Evolutionary conservation across 2,329 filamentous ascomycete species (phyloP), one percentile per base, ranked within the genome.

Genomic region (Xylaria sp.): DNA sequence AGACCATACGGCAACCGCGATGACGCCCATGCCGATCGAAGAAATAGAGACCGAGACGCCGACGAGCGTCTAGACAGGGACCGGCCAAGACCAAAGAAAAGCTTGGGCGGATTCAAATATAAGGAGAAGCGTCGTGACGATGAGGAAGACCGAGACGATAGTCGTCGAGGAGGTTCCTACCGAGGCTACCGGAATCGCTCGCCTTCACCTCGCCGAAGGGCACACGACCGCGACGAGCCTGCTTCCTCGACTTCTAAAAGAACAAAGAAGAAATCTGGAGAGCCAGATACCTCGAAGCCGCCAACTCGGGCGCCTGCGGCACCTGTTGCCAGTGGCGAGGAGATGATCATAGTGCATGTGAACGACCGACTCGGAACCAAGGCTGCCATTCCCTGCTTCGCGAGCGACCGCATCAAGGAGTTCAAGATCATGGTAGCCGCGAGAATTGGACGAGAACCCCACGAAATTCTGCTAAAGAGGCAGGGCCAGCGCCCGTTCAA

Each of bases 361-460:
- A 98, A 98, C 75, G 94, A 98, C 77, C 86, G 94, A n/a, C 81
- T 98, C 35, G 94, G 94, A 11, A 97, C 94, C n/a, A 97, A 97
- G 73, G 92, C 93, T 15, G 90, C 91, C 54, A 95, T 98, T 66
- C 94, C 94, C 0, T 97, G 93, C 74, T 81, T 97, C 59, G 88
- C 91, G 0, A 90, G 87, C 3, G 94, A 98, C 78, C 89, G 88
- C 7, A 89, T 97, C 67, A 89, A 89, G 66, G 84, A 93, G 63
- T 92, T 97, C 80, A 97, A 97, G 79, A 89, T 93, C 47, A 90
- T 96, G 83, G 93, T 97, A 23, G 93, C 93, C 4, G 91, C 91
- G 40, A 86, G 90, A 65, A 96, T 97, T 70, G 94, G 94, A 1
- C 86, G 94, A 35, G 89, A 96, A 69, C 90, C 93, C 44, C 91